Evolutionary conservation across 768 basidiomycete genomes (phyloP).

Genomic region (Boletus edulis): DNA sequence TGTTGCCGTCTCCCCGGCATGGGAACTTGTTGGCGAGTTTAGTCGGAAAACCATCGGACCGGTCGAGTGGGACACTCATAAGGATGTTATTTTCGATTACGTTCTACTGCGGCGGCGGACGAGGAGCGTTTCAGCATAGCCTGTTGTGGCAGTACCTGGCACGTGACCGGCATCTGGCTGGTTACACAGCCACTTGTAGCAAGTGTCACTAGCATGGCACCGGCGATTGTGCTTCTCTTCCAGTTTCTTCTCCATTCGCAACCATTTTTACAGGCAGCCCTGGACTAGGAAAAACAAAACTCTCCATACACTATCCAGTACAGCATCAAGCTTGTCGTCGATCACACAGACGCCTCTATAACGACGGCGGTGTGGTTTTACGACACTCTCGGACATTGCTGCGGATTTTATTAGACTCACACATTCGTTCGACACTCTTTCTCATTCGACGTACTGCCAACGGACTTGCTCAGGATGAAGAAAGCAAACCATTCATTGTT

Average conservation of each 20-base stretch:
- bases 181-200: constrained; percentile 19
- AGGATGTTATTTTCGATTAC: too few species aligned
- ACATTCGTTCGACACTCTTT: constrained; percentile 18
- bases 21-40: constrained; percentile 1
- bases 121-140: too few species aligned
- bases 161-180: constrained; percentile 21
- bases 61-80: too few species aligned
- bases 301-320: neutral
- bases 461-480: constrained; percentile 23
- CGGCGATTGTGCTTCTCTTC: constrained; percentile 3
- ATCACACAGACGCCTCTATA: constrained; percentile 1
- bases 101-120: too few species aligned
- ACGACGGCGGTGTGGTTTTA: constrained; percentile 10
- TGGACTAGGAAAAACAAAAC: neutral
- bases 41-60: neutral
- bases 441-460: constrained; percentile 3
- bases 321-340: constrained; percentile 1
- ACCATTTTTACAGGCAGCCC: neutral
- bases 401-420: constrained; percentile 23
- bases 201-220: constrained; percentile 5
- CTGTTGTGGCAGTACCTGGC: neutral
- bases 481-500: constrained; percentile 23
- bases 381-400: constrained; percentile 14
- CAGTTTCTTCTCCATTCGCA: constrained; percentile 5
- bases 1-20: neutral